Conservation (phyloP, 768 basidiomycete species). For the Saitozyma sp. region DNA sequence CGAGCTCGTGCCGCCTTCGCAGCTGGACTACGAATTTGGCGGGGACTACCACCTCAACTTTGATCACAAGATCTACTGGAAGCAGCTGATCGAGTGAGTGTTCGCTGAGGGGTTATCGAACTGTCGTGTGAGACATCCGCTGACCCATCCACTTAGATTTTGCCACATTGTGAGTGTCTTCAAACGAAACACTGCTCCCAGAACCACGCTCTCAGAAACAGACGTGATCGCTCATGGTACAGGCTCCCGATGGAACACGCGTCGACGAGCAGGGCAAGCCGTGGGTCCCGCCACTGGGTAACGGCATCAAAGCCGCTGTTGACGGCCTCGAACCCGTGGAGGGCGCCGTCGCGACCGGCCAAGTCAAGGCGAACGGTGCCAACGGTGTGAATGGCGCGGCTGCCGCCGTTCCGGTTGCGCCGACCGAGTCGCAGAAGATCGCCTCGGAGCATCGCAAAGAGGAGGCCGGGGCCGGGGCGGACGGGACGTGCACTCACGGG, state of each 20-base stretch:
- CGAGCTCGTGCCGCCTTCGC: slow-evolving; percentile 70
- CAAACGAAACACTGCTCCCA: no score
- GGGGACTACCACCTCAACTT: slow-evolving; percentile 74
- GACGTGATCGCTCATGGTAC: not conserved
- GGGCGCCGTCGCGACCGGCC: slow-evolving; percentile 33
- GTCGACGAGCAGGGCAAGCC: slow-evolving; percentile 42
- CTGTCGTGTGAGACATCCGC: not conserved
- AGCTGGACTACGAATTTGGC: slow-evolving; percentile 80
- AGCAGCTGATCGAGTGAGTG: slow-evolving; percentile 69
- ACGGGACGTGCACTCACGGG: slow-evolving; percentile 7
- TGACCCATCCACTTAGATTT: slow-evolving; percentile 25
- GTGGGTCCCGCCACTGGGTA: slow-evolving; percentile 42
- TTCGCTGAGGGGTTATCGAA: not conserved
- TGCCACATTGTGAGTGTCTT: slow-evolving; percentile 26
- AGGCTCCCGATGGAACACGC: slow-evolving; percentile 47
- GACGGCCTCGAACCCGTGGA: slow-evolving; percentile 33
- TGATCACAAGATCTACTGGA: slow-evolving; percentile 74
- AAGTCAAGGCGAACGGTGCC: slow-evolving; percentile 6
- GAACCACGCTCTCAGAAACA: not conserved
- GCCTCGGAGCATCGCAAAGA: not conserved
- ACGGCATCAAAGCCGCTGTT: slow-evolving; percentile 47
- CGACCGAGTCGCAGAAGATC: slow-evolving; percentile 3
- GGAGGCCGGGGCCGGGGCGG: not conserved
- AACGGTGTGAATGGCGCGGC: not conserved
- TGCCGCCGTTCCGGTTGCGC: not conserved